phyloP scores from a whole-genome alignment of 78 protist genomes.

The Dictyostelium discoideum region DNA sequence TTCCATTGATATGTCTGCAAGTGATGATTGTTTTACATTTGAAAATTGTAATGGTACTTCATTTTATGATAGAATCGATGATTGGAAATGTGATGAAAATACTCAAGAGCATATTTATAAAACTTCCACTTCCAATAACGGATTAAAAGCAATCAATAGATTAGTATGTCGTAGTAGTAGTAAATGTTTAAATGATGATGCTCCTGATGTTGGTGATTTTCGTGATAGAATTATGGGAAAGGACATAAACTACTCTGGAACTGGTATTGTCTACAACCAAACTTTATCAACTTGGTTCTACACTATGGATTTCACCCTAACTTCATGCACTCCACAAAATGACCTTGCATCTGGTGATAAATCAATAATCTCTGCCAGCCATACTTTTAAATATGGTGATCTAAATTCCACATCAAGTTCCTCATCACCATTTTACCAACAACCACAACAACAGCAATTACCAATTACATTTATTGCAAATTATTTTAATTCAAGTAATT shows the following conservation, averaged over 20 bases:
- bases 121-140: not conserved
- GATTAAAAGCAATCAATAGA: not conserved
- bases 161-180: not conserved
- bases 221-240: slow-evolving; percentile 6
- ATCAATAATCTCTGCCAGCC: not conserved
- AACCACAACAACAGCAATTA: not conserved
- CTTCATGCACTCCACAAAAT: not conserved
- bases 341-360: not conserved
- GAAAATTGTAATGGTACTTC: slow-evolving; percentile 16
- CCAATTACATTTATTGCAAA: not conserved
- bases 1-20: not conserved
- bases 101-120: slow-evolving; percentile 9
- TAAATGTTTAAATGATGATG: slow-evolving; percentile 14
- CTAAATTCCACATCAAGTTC: not conserved
- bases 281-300: not conserved
- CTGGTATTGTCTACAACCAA: not conserved
- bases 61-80: not conserved
- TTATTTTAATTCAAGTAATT: not conserved
- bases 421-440: not conserved
- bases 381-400: slow-evolving; percentile 2
- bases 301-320: not conserved
- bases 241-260: not conserved
- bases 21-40: not conserved
- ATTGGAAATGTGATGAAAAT: slow-evolving; percentile 30
- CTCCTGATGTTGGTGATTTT: slow-evolving; percentile 7